Evolutionary conservation across 1,139 yeast species (phyloP).

Genomic region (Nematodospora anomalae): DNA sequence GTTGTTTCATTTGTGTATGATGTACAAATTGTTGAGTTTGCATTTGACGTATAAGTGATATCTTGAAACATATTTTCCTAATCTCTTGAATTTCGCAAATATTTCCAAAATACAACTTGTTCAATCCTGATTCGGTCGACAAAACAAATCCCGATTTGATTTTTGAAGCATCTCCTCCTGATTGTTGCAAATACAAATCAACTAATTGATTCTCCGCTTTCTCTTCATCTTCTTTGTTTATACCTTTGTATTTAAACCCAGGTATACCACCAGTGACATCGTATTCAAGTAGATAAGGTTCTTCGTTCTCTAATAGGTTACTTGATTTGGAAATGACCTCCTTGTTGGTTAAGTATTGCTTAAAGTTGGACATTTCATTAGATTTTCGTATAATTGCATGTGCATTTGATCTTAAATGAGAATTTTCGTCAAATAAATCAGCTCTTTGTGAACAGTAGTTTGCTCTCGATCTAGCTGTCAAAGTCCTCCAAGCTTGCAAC

Average conservation of each 20-base stretch:
- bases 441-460: conserved; percentile 71
- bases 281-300: conserved; percentile 76
- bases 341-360: conserved; percentile 45
- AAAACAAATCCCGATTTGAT: conserved; percentile 32
- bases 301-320: conserved; percentile 57
- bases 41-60: conserved; percentile 85
- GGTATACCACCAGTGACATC: conserved; percentile 85
- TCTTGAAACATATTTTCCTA: conserved; percentile 83
- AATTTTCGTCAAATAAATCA: conserved; percentile 57
- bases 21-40: conserved; percentile 81
- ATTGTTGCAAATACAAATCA: conserved; percentile 35
- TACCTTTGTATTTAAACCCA: conserved; percentile 54
- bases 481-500: conserved; percentile 74
- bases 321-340: conserved; percentile 42
- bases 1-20: conserved; percentile 70
- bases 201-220: conserved; percentile 51
- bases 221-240: conserved; percentile 46
- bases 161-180: conserved; percentile 28
- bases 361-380: conserved; percentile 57
- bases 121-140: conserved; percentile 55
- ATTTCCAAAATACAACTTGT: conserved; percentile 60
- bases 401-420: conserved; percentile 60
- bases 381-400: conserved; percentile 67
- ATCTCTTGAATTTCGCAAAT: conserved; percentile 83
- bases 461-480: conserved; percentile 79